Conservation (phyloP, 805 yeast genomes). For the Blastobotrys americana region DNA sequence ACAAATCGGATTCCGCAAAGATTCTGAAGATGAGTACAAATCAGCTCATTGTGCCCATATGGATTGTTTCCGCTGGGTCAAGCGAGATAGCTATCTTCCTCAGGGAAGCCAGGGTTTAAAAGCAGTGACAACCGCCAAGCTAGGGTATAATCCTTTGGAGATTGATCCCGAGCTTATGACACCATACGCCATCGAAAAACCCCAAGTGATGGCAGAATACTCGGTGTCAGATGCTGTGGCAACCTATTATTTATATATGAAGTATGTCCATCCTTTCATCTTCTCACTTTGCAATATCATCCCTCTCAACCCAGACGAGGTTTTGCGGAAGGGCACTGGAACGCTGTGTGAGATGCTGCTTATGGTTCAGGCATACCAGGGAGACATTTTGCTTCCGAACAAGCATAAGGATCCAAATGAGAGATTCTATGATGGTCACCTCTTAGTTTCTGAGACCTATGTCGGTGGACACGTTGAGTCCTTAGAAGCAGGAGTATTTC, state of each 20-base stretch:
- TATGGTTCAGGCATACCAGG: conserved; percentile 87
- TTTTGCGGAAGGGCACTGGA: conserved; percentile 94
- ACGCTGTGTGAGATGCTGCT: conserved; percentile 95
- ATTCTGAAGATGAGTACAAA: conserved; percentile 85
- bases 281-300: conserved; percentile 92
- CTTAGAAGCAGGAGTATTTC: conserved; percentile 93
- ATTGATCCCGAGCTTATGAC: conserved; percentile 97
- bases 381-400: conserved; percentile 75
- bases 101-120: conserved; percentile 98
- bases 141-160: conserved; percentile 95
- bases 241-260: conserved; percentile 89
- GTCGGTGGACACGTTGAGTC: conserved; percentile 99
- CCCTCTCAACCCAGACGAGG: conserved; percentile 96
- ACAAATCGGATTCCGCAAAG: conserved; percentile 90
- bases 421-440: conserved; percentile 88
- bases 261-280: conserved; percentile 94
- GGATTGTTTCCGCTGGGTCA: conserved; percentile 98
- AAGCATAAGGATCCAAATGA: conserved; percentile 93
- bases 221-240: conserved; percentile 99
- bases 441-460: conserved; percentile 90
- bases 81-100: conserved; percentile 93
- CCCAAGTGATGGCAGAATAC: conserved; percentile 88
- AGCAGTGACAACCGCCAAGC: conserved; percentile 91
- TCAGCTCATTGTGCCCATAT: conserved; percentile 89
- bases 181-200: conserved; percentile 90